Base-by-base conservation (phyloP, 179 eudicot species). In the Silene noctiflora region DNA sequence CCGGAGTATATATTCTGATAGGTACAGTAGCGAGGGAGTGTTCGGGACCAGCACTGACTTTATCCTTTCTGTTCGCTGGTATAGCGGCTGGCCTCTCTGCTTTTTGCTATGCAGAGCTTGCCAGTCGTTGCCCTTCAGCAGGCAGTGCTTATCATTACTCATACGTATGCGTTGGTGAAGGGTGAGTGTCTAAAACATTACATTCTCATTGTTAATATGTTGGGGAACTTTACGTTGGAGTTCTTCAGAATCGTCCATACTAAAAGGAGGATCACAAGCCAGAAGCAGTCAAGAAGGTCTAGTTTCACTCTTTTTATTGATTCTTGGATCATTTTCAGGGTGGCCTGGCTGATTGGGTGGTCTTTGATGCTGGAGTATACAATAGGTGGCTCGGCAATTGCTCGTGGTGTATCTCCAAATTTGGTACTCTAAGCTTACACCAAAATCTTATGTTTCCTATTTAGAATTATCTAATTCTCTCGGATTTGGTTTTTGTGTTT, bases 361-460 rank as follows among this genome's bases (percentile, higher is more conserved):
- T 90, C 88, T 59, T 78, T 94, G 66, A 90, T 89, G 83, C 81
- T 94, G 76, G 98, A 94, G 81, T 94, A 94, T 80, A 94, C 97
- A 46, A 88, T 94, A 80, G 97, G 97, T 63, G 97, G 98, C 62
- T 76, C 98, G 61, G 92, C 98, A 62, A 93, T 94, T 84, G 97
- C 98, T 44, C 98, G 97, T 83, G 98, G 97, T 80, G 87, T 94
- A 78, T 94, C 98, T n/a, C 98, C 98, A 62, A 94, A 92, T 83
- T 85, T 94, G 96, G 97, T 94, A 61, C 66, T 14, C 35, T 53
- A 68, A 55, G 33, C 46, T 12, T 53, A 33, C 53, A 42, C 48
- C 60, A 46, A 11, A 8, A 11, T 61, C 33, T 29, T 39, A n/a
- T 65, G 48, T 24, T 56, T 19, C 21, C 22, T 39, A 67, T 42